A percentile compares a stretch with the other conserved stretches of the same genome.
These are phyloP conservation scores for Moniliophthora roreri DNA, from an alignment of 1,284 basidiomycete genomes.

Conservation along the genomic window DNA sequence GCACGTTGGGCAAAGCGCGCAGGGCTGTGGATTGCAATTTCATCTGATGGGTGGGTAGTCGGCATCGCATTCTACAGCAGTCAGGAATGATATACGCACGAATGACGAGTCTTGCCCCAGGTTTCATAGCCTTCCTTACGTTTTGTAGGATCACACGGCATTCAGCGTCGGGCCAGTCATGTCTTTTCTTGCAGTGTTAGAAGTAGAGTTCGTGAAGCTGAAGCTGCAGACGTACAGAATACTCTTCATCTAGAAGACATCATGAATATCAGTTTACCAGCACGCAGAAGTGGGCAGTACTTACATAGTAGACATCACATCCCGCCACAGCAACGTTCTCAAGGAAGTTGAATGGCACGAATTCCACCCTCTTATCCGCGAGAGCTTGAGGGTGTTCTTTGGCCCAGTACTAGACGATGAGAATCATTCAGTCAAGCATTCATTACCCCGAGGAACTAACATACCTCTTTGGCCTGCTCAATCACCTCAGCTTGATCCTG, in stretches of 20 bases:
- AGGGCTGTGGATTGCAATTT: too few relatives aligned
- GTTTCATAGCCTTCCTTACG: constrained; percentile 26
- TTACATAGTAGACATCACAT: constrained; percentile 46
- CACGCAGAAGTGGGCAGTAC: constrained; percentile 16
- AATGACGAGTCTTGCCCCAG: constrained; percentile 26
- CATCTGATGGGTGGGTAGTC: too few relatives aligned
- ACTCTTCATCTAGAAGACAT: constrained; percentile 8
- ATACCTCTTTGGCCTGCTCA: constrained; percentile 27
- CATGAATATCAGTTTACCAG: too few relatives aligned
- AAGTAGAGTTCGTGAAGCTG: neutral
- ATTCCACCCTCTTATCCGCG: constrained; percentile 31
- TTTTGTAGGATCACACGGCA: constrained; percentile 25
- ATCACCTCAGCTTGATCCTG: constrained; percentile 46
- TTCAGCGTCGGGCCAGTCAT: constrained; percentile 28
- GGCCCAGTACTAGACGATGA: constrained; percentile 3
- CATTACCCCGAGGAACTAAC: too few relatives aligned
- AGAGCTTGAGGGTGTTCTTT: constrained; percentile 24
- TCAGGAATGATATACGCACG: constrained; percentile 22
- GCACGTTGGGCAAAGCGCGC: too few relatives aligned
- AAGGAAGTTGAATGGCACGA: constrained; percentile 47
- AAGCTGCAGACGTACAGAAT: constrained; percentile 9
- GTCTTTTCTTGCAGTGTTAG: constrained; percentile 8
- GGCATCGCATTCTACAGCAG: too few relatives aligned
- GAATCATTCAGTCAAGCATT: too few relatives aligned
- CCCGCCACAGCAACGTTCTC: constrained; percentile 34